Base-by-base conservation (phyloP, 129 eudicot genomes). In the Lonicera japonica region DNA sequence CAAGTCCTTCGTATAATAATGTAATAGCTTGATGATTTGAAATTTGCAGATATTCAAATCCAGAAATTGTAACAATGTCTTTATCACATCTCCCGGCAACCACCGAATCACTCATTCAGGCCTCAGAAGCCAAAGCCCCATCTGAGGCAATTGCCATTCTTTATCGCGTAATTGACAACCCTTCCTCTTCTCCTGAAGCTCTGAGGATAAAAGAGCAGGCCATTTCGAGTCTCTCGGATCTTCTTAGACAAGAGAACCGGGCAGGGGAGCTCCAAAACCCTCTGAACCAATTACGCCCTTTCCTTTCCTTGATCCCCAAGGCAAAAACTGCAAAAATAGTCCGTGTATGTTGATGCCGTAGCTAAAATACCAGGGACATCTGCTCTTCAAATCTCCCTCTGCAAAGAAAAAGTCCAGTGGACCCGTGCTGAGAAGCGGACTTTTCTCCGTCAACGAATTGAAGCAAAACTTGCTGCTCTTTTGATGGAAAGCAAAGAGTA, bases 321-420 rank as follows among this genome's bases (percentile, higher is more conserved):
- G 82, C 82, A 58, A 77, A 77, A 67, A 77, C 82, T 54, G 82
- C 82, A 0, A 77, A 77, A 71, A 77, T 77, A 60, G 82, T 77
- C 24, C 74, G 77, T 17, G 74, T 70, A 13, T 65, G 67, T 77
- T 22, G 82, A 77, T 62, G 59, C 74, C 0, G 77, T 77, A 46
- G 82, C 82, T 19, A 77, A 77, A 57, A 67, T 77, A 66, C 82
- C 82, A 0, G 73, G 69, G n/a, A 77, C 82, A 23, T 61, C 82
- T 52, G 77, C 62, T 43, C 77, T 77, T 39, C 82, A 71, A 75
- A 72, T 72, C 59, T 22, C 82, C 40, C 82, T 77, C 48, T 77
- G 82, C 82, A 77, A 66, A 56, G 77, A 77, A 61, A 77, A 71
- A 10, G 82, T 77, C 22, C 70, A 77, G 58, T 77, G 82, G 82